phyloP scores from a whole-genome alignment of 768 basidiomycete genomes.

The Lactarius akahatsu region DNA sequence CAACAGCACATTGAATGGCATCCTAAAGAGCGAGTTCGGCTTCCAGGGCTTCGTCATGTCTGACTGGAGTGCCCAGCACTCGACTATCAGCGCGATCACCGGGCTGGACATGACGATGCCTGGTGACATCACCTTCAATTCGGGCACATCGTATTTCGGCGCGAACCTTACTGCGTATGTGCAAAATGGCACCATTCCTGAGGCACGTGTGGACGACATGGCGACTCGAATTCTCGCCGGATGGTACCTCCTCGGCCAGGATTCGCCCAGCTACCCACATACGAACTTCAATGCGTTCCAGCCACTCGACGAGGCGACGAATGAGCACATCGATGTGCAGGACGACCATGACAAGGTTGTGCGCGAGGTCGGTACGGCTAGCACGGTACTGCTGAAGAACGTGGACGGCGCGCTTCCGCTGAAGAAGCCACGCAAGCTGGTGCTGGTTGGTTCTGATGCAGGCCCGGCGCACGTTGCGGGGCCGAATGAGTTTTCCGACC shows the following conservation, averaged over 20 bases:
- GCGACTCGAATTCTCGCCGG: slow-evolving; percentile 72
- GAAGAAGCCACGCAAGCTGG: slow-evolving; percentile 55
- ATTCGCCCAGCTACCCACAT: slow-evolving; percentile 57
- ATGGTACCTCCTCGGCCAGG: slow-evolving; percentile 69
- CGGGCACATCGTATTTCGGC: slow-evolving; percentile 59
- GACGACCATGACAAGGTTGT: slow-evolving; percentile 66
- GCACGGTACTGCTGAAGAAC: slow-evolving; percentile 79
- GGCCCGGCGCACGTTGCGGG: slow-evolving; percentile 43
- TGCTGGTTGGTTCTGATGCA: slow-evolving; percentile 58
- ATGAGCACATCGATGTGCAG: slow-evolving; percentile 66
- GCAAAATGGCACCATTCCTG: slow-evolving; percentile 67
- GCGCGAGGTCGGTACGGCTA: slow-evolving; percentile 69
- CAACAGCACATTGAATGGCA: slow-evolving; percentile 63
- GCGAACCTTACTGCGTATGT: slow-evolving; percentile 66
- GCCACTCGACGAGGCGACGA: slow-evolving; percentile 50
- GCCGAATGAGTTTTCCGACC: slow-evolving; percentile 50
- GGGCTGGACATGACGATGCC: slow-evolving; percentile 72
- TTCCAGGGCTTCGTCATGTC: slow-evolving; percentile 81
- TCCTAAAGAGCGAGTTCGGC: slow-evolving; percentile 73
- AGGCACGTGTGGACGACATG: slow-evolving; percentile 73
- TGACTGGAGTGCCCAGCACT: slow-evolving; percentile 68
- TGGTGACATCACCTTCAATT: slow-evolving; percentile 49
- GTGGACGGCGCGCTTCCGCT: slow-evolving; percentile 54
- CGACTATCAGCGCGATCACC: slow-evolving; percentile 57
- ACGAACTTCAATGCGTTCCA: slow-evolving; percentile 72